Conservation (phyloP, 306 rosid species). For the Clitoria ternatea region DNA sequence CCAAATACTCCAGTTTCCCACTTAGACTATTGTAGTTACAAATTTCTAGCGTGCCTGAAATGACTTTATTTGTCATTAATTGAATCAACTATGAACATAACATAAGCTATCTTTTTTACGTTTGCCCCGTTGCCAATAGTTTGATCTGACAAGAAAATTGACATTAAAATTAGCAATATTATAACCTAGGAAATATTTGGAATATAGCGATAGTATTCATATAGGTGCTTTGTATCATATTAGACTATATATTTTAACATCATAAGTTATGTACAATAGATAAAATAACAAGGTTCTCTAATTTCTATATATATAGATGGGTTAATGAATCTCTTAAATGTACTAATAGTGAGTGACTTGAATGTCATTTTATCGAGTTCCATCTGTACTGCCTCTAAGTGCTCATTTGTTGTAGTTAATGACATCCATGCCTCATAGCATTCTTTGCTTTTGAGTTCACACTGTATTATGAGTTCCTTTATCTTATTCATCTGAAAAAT, state of each 20-base stretch:
- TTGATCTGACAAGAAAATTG: constrained; percentile 52
- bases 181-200: not conserved
- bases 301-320: not conserved
- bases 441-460: constrained; percentile 70
- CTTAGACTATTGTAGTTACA: not conserved
- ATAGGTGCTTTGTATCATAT: not conserved
- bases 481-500: constrained; percentile 65
- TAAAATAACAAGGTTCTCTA: constrained; percentile 5
- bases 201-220: not conserved
- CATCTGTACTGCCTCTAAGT: constrained; percentile 60
- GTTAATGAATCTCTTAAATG: not conserved
- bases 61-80: not conserved
- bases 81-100: constrained; percentile 16
- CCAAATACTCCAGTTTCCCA: constrained; percentile 14
- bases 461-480: constrained; percentile 59
- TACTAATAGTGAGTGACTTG: constrained; percentile 63
- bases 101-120: constrained; percentile 60
- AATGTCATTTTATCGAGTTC: constrained; percentile 72
- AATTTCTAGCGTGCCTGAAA: constrained; percentile 19
- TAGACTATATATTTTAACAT: not conserved
- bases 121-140: constrained; percentile 53
- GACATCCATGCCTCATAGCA: constrained; percentile 94
- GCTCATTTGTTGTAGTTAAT: constrained; percentile 64
- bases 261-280: not conserved
- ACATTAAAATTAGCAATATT: constrained; percentile 14